phyloP scores from a whole-genome alignment of 495 filamentous ascomycete genomes.

The Lepidopterella palustris region DNA sequence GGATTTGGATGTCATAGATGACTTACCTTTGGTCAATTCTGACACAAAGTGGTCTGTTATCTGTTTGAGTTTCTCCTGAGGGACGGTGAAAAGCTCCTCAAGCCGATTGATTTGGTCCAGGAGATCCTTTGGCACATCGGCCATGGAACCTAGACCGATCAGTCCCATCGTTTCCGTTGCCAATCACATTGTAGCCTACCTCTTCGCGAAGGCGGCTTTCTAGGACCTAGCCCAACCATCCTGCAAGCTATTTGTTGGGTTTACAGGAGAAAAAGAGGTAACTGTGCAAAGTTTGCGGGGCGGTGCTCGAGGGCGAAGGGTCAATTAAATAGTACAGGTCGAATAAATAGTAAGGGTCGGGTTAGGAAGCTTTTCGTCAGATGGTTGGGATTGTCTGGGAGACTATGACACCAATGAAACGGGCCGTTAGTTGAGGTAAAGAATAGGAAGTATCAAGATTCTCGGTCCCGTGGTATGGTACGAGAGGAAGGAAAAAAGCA shows the following conservation, averaged over 20 bases:
- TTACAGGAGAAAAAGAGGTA: not conserved
- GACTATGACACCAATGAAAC: too few relatives aligned
- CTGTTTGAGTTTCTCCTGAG: constrained; percentile 71
- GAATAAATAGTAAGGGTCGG: not conserved
- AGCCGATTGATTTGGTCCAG: constrained; percentile 75
- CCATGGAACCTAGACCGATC: constrained; percentile 56
- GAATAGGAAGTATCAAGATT: too few relatives aligned
- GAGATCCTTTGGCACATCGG: constrained; percentile 79
- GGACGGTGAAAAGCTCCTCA: constrained; percentile 80
- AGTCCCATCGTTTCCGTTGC: not conserved
- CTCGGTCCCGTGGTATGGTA: too few relatives aligned
- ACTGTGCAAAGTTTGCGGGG: not conserved
- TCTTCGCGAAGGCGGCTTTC: constrained; percentile 24
- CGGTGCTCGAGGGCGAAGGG: not conserved
- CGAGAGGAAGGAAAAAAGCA: too few relatives aligned
- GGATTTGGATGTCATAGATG: not conserved
- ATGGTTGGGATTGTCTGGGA: too few relatives aligned
- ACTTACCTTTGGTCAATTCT: constrained; percentile 79
- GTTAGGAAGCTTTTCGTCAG: too few relatives aligned
- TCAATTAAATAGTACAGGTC: not conserved
- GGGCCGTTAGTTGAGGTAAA: too few relatives aligned
- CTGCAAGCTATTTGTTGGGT: not conserved
- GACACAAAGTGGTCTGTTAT: constrained; percentile 82
- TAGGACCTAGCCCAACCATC: constrained; percentile 16
- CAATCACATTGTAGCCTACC: constrained; percentile 9